Conservation (phyloP, 306 rosid genomes). For the Cucurbita pepo region DNA sequence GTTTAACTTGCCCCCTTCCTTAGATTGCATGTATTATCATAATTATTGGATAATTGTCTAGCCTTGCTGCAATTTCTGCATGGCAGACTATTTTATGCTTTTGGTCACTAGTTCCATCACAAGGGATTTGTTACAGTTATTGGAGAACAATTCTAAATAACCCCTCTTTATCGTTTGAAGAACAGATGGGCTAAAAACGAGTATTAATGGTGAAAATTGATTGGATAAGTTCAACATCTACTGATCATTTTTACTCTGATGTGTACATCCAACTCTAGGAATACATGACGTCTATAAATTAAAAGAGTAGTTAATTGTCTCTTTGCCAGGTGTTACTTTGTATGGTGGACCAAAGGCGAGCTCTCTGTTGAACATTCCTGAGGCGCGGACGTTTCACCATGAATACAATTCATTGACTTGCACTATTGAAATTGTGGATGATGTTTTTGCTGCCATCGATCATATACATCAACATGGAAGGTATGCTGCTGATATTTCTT, state of each 20-base stretch:
- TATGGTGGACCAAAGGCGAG: conserved; percentile 86
- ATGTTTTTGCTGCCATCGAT: conserved; percentile 58
- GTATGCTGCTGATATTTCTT: conserved; percentile 26
- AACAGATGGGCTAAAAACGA: not conserved
- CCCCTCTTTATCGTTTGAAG: not conserved
- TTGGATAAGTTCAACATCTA: not conserved
- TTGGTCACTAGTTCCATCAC: not conserved
- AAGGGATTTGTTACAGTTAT: not conserved
- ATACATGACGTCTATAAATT: not conserved
- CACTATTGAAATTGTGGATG: conserved; percentile 77
- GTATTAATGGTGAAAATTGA: not conserved
- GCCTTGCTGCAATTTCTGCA: not conserved
- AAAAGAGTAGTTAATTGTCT: not conserved
- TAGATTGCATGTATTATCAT: not conserved
- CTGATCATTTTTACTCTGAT: not conserved
- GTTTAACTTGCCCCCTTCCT: conserved; percentile 13
- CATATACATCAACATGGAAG: conserved; percentile 90
- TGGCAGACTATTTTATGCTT: not conserved
- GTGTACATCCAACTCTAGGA: not conserved
- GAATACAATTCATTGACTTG: conserved; percentile 86
- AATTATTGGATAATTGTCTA: not conserved
- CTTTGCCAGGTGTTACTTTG: conserved; percentile 52
- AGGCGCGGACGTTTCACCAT: conserved; percentile 56
- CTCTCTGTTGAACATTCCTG: conserved; percentile 46
- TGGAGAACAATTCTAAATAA: not conserved